Percentiles rank a stretch among this genome's conserved stretches.
Conservation (phyloP, 345 rosid species). For the Pugionium dolabratum region DNA sequence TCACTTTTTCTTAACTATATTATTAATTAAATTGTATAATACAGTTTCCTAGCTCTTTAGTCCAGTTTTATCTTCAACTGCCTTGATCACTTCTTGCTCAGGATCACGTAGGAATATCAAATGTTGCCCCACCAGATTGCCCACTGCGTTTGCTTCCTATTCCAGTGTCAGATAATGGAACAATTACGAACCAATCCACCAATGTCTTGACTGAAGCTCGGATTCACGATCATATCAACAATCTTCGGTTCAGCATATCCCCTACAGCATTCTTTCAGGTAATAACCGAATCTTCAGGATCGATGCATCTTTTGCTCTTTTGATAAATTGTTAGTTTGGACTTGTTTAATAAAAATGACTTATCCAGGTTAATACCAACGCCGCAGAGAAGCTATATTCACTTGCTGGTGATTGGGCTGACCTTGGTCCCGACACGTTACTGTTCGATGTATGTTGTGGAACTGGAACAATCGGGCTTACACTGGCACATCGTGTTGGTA, state of each 20-base stretch:
- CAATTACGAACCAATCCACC: conserved; percentile 35
- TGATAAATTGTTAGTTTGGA: conserved; percentile 6
- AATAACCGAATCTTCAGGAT: conserved; percentile 29
- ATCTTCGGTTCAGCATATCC: conserved; percentile 79
- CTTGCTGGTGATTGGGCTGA: conserved; percentile 99
- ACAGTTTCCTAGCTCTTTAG: background rate
- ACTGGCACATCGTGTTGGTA: conserved; percentile 85
- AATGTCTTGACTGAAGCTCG: conserved; percentile 59
- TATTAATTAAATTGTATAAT: background rate
- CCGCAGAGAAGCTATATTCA: conserved; percentile 93
- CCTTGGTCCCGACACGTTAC: conserved; percentile 78
- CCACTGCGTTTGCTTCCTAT: conserved; percentile 58
- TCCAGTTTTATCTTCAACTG: background rate
- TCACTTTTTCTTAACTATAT: background rate
- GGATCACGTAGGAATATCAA: conserved; percentile 97
- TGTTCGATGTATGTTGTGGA: conserved; percentile 95
- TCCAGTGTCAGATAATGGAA: conserved; percentile 44
- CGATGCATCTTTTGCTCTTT: background rate
- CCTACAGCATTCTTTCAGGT: conserved; percentile 98
- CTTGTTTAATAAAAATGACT: conserved; percentile 23
- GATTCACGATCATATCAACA: conserved; percentile 78
- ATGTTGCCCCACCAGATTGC: conserved; percentile 85
- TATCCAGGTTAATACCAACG: conserved; percentile 80
- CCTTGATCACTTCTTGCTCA: conserved; percentile 34
- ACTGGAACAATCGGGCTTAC: conserved; percentile 97